A percentile compares a stretch with the other conserved stretches of the same genome.
Conservation (phyloP, 2,329 filamentous ascomycete species). For the Eutypa lata region DNA sequence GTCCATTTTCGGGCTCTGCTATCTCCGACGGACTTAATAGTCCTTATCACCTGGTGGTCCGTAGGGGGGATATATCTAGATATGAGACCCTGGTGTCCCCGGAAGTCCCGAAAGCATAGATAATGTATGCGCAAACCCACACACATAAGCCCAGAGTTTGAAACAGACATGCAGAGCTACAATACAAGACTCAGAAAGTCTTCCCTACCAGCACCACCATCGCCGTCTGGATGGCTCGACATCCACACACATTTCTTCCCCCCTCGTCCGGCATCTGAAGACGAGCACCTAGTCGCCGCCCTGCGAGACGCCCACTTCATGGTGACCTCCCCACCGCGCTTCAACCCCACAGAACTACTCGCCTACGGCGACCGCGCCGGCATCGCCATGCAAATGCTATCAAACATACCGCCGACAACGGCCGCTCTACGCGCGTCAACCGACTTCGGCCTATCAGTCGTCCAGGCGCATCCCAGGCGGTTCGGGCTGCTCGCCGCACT, state of each 20-base stretch:
- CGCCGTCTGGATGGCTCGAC: background rate
- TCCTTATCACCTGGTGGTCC: no score
- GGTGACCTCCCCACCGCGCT: background rate
- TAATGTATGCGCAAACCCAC: no score
- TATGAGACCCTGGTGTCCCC: no score
- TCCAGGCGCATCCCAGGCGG: background rate
- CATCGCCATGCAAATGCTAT: conserved; percentile 1
- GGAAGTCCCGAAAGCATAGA: no score
- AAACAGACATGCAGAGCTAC: no score
- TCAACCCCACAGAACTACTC: background rate
- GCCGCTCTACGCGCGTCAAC: background rate
- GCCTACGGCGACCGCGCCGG: background rate
- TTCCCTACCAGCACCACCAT: no score
- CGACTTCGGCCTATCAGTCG: conserved; percentile 1
- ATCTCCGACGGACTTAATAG: no score
- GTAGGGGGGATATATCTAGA: no score
- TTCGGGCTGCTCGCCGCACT: conserved; percentile 2
- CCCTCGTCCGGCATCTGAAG: background rate
- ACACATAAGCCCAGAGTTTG: no score
- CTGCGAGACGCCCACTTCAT: background rate
- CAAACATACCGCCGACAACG: background rate
- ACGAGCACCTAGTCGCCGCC: background rate
- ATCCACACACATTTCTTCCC: background rate
- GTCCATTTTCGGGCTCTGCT: no score
- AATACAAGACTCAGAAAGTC: no score